A percentile compares a stretch with the other conserved stretches of the same genome.
Conservation (phyloP, 257 asterid genomes). For the Gentiana dahurica region DNA sequence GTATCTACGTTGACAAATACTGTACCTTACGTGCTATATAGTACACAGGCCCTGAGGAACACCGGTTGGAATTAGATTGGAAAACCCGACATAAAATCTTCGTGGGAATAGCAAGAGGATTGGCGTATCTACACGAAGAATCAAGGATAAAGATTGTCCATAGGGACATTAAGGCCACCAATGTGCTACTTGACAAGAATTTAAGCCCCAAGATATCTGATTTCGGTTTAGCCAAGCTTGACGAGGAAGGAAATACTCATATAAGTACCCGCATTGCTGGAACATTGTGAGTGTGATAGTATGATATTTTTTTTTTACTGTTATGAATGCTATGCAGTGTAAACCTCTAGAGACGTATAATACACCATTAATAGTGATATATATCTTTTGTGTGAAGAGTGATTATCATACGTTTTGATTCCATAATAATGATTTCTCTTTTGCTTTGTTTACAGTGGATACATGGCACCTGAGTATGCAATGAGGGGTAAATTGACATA, state of each 20-base stretch:
- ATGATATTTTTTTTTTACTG: neutral
- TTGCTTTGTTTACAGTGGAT: constrained; percentile 27
- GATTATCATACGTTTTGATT: no score
- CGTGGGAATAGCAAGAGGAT: constrained; percentile 47
- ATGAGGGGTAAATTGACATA: constrained; percentile 56
- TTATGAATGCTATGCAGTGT: no score
- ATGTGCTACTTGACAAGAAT: constrained; percentile 49
- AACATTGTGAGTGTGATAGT: constrained; percentile 36
- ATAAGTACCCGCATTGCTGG: constrained; percentile 66
- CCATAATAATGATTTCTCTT: no score
- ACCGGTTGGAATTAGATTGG: constrained; percentile 40
- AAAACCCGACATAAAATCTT: constrained; percentile 36
- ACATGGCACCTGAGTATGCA: constrained; percentile 73
- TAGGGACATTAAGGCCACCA: constrained; percentile 54
- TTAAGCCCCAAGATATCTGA: constrained; percentile 65
- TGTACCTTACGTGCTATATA: neutral
- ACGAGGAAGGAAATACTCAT: constrained; percentile 51
- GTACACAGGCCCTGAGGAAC: constrained; percentile 37
- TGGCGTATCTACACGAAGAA: constrained; percentile 58
- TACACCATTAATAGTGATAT: no score
- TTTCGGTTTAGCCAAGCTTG: constrained; percentile 64
- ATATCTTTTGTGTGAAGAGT: no score
- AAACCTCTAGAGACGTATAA: no score
- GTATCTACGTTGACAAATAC: constrained; percentile 9
- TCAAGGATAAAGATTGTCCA: constrained; percentile 54